These are phyloP conservation scores for Talaromyces sp. DNA, from an alignment of 2,329 filamentous ascomycete species.

Conservation along the genomic window DNA sequence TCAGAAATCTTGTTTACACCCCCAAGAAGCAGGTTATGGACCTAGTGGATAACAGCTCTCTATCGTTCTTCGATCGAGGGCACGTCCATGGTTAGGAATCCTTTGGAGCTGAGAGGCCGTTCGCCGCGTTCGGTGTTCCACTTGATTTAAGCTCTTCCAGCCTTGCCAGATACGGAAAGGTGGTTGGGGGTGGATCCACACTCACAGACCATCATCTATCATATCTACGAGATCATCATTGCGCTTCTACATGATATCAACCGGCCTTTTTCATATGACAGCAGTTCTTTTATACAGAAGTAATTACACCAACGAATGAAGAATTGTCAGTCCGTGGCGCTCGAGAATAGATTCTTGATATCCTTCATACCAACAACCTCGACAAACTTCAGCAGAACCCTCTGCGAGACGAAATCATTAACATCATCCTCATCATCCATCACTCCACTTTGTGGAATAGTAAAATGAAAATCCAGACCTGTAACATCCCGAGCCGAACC, in stretches of 20 bases:
- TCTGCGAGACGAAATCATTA: background rate
- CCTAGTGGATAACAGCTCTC: background rate
- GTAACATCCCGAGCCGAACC: background rate
- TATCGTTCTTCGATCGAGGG: background rate
- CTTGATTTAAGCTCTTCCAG: slow-evolving; percentile 12
- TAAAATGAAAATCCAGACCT: background rate
- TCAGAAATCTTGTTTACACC: background rate
- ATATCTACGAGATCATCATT: background rate
- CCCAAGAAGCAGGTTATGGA: background rate
- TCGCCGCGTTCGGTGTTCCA: background rate
- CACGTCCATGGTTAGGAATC: background rate
- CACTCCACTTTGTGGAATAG: background rate
- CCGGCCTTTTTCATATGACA: background rate
- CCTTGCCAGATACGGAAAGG: slow-evolving; percentile 5
- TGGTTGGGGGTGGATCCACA: slow-evolving; percentile 3
- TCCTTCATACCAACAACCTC: background rate
- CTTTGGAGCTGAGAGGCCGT: too few species aligned
- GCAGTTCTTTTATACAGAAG: background rate
- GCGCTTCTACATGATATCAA: background rate
- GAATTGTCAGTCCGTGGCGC: background rate
- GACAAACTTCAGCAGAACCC: background rate
- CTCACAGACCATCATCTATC: background rate
- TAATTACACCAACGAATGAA: background rate
- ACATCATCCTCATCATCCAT: background rate
- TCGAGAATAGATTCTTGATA: background rate